Evolutionary conservation across 805 yeast species (phyloP).

Genomic region (Teunomyces lycoperdinae): DNA sequence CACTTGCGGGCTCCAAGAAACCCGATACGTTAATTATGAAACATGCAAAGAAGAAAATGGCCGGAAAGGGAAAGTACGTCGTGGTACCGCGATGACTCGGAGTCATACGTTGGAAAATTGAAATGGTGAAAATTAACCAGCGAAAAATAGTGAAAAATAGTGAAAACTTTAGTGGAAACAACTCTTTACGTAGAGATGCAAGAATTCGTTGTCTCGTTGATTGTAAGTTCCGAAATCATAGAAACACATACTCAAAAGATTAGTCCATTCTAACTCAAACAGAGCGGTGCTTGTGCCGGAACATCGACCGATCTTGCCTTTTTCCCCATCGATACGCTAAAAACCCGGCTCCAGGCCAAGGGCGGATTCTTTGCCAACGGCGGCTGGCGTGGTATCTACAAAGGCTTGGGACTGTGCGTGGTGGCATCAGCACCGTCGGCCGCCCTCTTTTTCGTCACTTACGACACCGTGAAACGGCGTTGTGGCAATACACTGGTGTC

Average conservation of each 20-base stretch:
- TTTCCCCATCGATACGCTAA: constrained; percentile 94
- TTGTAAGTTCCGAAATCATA: constrained; percentile 22
- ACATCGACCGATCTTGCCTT: constrained; percentile 92
- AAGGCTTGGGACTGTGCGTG: constrained; percentile 90
- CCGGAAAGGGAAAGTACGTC: constrained; percentile 29
- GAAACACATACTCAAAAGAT: background rate
- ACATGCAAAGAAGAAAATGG: constrained; percentile 33
- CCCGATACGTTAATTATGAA: constrained; percentile 37
- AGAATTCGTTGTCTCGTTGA: constrained; percentile 29
- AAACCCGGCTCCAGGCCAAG: constrained; percentile 90
- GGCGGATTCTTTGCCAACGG: constrained; percentile 94
- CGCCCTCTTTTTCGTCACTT: constrained; percentile 57
- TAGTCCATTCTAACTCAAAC: constrained; percentile 3
- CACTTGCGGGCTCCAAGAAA: constrained; percentile 36
- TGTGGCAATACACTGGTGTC: constrained; percentile 22
- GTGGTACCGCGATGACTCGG: constrained; percentile 15
- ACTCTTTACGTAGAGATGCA: constrained; percentile 19
- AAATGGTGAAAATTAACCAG: too few relatives aligned
- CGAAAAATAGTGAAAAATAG: too few relatives aligned
- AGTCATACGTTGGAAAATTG: background rate
- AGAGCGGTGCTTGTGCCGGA: constrained; percentile 94
- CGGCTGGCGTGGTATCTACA: constrained; percentile 86
- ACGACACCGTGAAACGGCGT: constrained; percentile 63
- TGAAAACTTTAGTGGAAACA: too few relatives aligned
- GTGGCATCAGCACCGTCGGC: constrained; percentile 88